phyloP scores from a whole-genome alignment of 164 flowering plant genomes.

The Vitis rupestris region DNA sequence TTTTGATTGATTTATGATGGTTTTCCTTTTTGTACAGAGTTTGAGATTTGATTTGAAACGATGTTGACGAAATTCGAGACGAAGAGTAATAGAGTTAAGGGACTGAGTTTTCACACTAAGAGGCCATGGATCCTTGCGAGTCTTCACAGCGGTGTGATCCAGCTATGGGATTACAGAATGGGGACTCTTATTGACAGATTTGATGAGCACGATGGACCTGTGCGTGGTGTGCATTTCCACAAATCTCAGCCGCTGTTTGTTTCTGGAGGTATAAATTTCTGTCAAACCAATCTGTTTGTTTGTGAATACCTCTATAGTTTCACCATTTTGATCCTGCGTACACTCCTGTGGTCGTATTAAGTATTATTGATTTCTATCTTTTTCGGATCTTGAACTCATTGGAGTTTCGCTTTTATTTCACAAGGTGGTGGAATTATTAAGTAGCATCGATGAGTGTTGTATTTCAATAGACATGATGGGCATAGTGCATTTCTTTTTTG shows the following conservation, averaged over 20 bases:
- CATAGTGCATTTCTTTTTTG: no score
- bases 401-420: no score
- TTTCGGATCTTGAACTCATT: no score
- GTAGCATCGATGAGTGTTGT: no score
- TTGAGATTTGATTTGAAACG: slow-evolving; percentile 17
- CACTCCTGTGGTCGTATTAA: no score
- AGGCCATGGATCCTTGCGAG: slow-evolving; percentile 96
- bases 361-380: no score
- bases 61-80: slow-evolving; percentile 98
- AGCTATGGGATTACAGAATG: slow-evolving; percentile 97
- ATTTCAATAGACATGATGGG: no score
- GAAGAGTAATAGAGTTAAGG: slow-evolving; percentile 94
- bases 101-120: slow-evolving; percentile 86
- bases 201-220: slow-evolving; percentile 95
- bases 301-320: no score
- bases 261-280: slow-evolving; percentile 67
- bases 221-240: slow-evolving; percentile 93
- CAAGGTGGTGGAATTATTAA: no score
- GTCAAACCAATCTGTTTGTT: no score
- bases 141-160: slow-evolving; percentile 97
- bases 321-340: no score
- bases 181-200: slow-evolving; percentile 88
- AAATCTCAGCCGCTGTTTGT: slow-evolving; percentile 87
- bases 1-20: no score
- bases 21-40: not conserved